A percentile compares a stretch with the other conserved stretches of the same genome.
Conservation (phyloP, 1,139 yeast genomes). For the Yamadazyma atmosphaerica region DNA sequence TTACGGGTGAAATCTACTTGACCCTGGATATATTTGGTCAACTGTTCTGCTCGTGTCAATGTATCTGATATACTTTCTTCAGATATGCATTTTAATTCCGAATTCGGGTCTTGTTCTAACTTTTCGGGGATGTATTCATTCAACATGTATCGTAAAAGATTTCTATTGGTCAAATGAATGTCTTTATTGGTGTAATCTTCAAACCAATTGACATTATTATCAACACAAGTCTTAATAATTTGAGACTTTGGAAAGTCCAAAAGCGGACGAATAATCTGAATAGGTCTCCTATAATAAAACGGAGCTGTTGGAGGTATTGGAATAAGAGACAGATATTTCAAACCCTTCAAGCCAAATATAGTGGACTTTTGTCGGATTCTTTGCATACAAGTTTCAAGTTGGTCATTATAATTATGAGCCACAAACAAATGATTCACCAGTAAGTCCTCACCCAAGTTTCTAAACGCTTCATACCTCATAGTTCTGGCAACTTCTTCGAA, state of each 20-base stretch:
- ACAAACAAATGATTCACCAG: slow-evolving; percentile 40
- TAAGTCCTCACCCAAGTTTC: slow-evolving; percentile 29
- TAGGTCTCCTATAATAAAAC: slow-evolving; percentile 13
- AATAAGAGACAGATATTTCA: slow-evolving; percentile 23
- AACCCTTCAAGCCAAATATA: slow-evolving; percentile 56
- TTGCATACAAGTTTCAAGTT: slow-evolving; percentile 65
- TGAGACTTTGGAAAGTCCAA: slow-evolving; percentile 44
- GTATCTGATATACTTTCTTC: slow-evolving; percentile 16
- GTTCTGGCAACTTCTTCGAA: slow-evolving; percentile 61
- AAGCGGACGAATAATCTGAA: slow-evolving; percentile 53
- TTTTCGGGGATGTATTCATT: slow-evolving; percentile 25
- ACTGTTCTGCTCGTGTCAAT: slow-evolving; percentile 15
- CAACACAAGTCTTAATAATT: slow-evolving; percentile 47
- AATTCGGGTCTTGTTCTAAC: slow-evolving; percentile 9
- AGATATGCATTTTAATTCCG: slow-evolving; percentile 16
- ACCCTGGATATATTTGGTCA: slow-evolving; percentile 16
- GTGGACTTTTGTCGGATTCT: slow-evolving; percentile 57
- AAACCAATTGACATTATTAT: slow-evolving; percentile 52
- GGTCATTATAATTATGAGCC: slow-evolving; percentile 75
- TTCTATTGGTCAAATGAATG: slow-evolving; percentile 53
- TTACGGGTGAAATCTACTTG: slow-evolving; percentile 12
- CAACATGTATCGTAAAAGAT: slow-evolving; percentile 41
- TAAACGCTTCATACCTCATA: slow-evolving; percentile 49
- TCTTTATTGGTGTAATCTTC: slow-evolving; percentile 70
- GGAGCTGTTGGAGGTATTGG: slow-evolving; percentile 27